These are phyloP conservation scores for Phytophthora sp. DNA, from an alignment of 352 stramenopile species.

Conservation along the genomic window DNA sequence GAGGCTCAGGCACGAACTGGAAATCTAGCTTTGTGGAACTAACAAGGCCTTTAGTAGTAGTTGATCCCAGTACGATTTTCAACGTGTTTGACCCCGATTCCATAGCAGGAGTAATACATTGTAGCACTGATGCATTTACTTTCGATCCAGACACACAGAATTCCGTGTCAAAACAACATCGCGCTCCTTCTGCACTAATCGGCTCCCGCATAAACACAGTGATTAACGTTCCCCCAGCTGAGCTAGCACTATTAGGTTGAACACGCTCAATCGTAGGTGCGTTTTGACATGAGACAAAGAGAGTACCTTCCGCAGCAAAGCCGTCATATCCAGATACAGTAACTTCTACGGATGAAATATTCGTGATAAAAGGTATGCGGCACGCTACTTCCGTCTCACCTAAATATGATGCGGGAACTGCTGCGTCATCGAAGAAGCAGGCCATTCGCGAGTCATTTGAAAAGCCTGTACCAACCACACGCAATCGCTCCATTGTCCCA, in stretches of 20 bases:
- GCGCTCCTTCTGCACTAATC: conserved; percentile 5
- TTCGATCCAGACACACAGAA: conserved; percentile 24
- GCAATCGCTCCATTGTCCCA: conserved; percentile 18
- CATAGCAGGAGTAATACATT: conserved; percentile 33
- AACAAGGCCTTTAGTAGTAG: conserved; percentile 7
- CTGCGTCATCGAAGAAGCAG: conserved; percentile 47
- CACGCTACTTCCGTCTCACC: conserved; percentile 45
- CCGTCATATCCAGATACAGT: conserved; percentile 43
- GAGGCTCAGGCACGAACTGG: conserved; percentile 19
- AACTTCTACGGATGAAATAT: conserved; percentile 24
- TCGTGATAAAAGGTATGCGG: conserved; percentile 27
- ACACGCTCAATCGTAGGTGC: conserved; percentile 28
- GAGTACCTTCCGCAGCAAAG: conserved; percentile 26
- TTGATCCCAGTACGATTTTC: conserved; percentile 32
- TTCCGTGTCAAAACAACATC: conserved; percentile 41
- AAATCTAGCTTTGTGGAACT: conserved; percentile 46
- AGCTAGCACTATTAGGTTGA: conserved; percentile 26
- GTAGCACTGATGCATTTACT: conserved; percentile 20
- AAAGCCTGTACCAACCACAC: conserved; percentile 46
- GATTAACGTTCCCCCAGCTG: conserved; percentile 23
- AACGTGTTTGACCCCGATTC: conserved; percentile 13
- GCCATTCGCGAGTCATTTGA: conserved; percentile 29
- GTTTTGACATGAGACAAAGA: conserved; percentile 23
- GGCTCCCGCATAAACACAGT: conserved; percentile 25
- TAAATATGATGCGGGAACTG: conserved; percentile 37